phyloP scores from a whole-genome alignment of 768 basidiomycete genomes.

The Suillus subalutaceus region DNA sequence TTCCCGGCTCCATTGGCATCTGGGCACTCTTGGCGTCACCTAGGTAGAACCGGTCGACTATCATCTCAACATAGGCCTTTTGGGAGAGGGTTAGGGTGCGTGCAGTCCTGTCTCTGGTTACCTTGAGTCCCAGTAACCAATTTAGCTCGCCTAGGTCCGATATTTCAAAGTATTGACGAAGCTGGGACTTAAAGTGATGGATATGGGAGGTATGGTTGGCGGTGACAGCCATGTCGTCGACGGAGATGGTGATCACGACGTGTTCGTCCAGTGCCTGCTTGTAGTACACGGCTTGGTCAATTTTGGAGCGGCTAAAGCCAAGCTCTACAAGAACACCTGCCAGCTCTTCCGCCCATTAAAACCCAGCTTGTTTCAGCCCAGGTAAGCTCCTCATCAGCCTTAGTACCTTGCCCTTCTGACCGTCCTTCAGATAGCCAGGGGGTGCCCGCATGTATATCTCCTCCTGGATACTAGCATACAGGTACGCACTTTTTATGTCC shows the following conservation, averaged over 20 bases:
- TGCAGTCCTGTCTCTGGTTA: slow-evolving; percentile 16
- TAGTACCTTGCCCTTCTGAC: slow-evolving; percentile 29
- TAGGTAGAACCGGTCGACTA: slow-evolving; percentile 26
- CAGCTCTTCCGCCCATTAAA: slow-evolving; percentile 34
- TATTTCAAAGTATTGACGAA: slow-evolving; percentile 12
- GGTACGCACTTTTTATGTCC: slow-evolving; percentile 20
- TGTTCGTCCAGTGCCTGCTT: background rate
- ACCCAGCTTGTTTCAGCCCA: slow-evolving; percentile 40
- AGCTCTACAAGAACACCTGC: background rate
- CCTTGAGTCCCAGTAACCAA: slow-evolving; percentile 27
- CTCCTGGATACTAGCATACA: slow-evolving; percentile 26
- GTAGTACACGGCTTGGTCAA: background rate
- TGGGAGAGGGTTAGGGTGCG: slow-evolving; percentile 21
- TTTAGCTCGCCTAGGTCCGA: slow-evolving; percentile 20
- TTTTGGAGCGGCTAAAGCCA: background rate
- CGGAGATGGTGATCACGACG: slow-evolving; percentile 34
- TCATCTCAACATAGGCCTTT: slow-evolving; percentile 20
- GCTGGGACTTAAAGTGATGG: background rate
- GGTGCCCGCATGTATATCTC: slow-evolving; percentile 42
- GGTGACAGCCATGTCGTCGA: slow-evolving; percentile 36
- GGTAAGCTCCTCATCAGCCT: slow-evolving; percentile 35
- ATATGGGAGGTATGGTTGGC: slow-evolving; percentile 16
- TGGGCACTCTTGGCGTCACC: slow-evolving; percentile 20
- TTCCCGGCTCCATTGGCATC: slow-evolving; percentile 22
- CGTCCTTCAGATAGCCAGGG: slow-evolving; percentile 21